Evolutionary conservation across 179 eudicot genomes (phyloP), one percentile per base, ranked within the genome.

Genomic region (Camellia oleifera): DNA sequence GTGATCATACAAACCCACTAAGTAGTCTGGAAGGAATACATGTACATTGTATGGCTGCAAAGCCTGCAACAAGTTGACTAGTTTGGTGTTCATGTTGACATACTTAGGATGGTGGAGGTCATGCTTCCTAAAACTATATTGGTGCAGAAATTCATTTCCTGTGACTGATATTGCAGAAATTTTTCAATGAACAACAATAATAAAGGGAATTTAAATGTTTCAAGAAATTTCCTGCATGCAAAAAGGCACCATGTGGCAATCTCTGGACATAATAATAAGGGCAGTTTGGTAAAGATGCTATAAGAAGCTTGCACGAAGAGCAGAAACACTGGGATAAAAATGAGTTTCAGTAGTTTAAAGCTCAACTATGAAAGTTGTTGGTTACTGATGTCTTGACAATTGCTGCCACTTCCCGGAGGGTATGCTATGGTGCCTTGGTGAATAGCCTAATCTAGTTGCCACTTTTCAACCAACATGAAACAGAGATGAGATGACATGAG

Each of bases 181-280:
- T 70, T 23, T 15, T 70, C 15, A n/a, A 4, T 5, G 57, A n/a
- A 8, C 40, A 45, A 69, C 73, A 18, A 44, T 9, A 42, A 14
- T 15, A 5, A 70, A 70, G 74, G 74, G 74, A 46, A 46, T 13
- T 8, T 70, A 20, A 70, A 70, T n/a, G 57, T 46, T 8, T n/a
- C 3, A 10, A 70, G 14, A 70, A 46, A 48, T 48, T n/a, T 46
- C 7, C 56, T n/a, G 2, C 57, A 7, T 2, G 15, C 40, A 46
- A 48, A 69, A 70, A 48, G 74, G 40, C 74, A 45, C 73, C 26
- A 69, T 69, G 32, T 46, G 74, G 74, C 54, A 68, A 9, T 4
- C 74, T 69, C 14, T 17, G 54, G 54, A 44, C 74, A 69, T 10
- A 50, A 50, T 50, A 50, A 50, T 52, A 10, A 54, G 11, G 58